These are phyloP conservation scores for Syzygium malaccense DNA, from an alignment of 441 rosid genomes.

Conservation along the genomic window DNA sequence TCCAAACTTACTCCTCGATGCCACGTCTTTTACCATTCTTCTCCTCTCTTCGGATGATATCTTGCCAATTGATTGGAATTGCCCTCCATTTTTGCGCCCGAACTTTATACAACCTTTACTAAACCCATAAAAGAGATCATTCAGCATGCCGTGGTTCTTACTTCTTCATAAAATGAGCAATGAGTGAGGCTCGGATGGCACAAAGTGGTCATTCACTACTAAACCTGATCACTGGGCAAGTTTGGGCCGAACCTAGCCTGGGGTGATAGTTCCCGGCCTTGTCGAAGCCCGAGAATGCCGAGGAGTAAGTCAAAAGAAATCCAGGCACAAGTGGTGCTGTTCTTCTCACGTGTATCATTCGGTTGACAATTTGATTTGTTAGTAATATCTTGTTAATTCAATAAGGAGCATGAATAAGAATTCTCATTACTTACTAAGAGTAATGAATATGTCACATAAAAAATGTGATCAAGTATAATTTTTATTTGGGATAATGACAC, in stretches of 20 bases:
- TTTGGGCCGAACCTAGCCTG: not conserved
- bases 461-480: not conserved
- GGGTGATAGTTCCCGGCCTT: not conserved
- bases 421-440: too few relatives aligned
- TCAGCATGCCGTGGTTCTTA: not conserved
- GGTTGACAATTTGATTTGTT: not conserved
- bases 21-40: not conserved
- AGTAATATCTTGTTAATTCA: not conserved
- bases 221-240: not conserved
- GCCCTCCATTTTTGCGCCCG: not conserved
- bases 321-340: not conserved
- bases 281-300: not conserved
- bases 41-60: not conserved
- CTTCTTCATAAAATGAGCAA: not conserved
- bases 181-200: not conserved
- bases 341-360: not conserved
- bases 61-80: not conserved
- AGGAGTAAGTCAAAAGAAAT: not conserved
- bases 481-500: too few relatives aligned
- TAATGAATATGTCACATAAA: not conserved
- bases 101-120: not conserved
- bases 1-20: not conserved
- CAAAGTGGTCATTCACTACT: not conserved
- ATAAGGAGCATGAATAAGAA: not conserved
- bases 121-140: not conserved